phyloP scores from a whole-genome alignment of 2,329 filamentous ascomycete genomes.

The Cladosporium sp. region DNA sequence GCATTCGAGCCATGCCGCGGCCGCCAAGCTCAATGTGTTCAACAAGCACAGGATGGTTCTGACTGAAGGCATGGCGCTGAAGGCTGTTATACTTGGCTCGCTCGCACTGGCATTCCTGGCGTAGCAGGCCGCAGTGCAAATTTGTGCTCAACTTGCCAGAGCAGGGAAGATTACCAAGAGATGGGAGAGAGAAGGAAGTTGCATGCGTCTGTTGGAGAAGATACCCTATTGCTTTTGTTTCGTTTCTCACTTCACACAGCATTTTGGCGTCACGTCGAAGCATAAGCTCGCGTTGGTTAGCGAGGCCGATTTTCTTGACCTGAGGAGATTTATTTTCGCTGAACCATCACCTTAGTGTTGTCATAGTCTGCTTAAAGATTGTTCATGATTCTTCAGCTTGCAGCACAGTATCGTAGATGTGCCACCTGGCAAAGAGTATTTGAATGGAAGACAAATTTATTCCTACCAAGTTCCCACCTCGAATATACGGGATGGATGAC shows the following conservation, averaged over 20 bases:
- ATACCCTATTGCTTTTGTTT: conserved; percentile 14
- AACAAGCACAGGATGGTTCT: conserved; percentile 20
- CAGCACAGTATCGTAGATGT: not conserved
- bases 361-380: not conserved
- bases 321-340: not conserved
- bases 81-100: conserved; percentile 11
- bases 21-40: conserved; percentile 21
- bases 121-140: not conserved
- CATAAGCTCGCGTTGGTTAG: conserved; percentile 7
- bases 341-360: not conserved
- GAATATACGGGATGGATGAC: not conserved
- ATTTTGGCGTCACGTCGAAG: not conserved
- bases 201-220: not conserved
- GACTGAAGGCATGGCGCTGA: conserved; percentile 24
- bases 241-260: not conserved
- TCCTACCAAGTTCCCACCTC: not conserved
- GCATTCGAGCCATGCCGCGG: conserved; percentile 21
- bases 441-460: not conserved
- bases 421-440: not conserved
- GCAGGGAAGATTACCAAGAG: not conserved
- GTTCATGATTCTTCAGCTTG: not conserved
- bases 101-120: conserved; percentile 12
- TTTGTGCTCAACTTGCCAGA: not conserved
- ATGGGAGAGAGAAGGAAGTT: not conserved
- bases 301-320: not conserved